Evolutionary conservation across 768 basidiomycete species (phyloP), one percentile per base, ranked within the genome.

Genomic region (Pleurotus tuber-regium): DNA sequence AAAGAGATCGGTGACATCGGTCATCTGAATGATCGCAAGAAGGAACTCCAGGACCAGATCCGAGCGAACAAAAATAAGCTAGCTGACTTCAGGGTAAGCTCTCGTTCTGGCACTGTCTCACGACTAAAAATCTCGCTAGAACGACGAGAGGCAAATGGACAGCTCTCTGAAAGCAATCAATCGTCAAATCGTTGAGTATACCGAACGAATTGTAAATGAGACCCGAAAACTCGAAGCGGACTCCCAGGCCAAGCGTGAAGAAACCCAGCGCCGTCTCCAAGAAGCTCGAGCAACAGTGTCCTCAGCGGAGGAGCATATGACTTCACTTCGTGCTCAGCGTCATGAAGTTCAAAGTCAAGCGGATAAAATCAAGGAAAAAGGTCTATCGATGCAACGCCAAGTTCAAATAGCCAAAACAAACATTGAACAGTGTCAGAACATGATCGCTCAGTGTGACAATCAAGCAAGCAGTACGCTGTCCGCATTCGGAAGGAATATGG

Each of bases 401-500:
- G 55, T 59, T 40, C 54, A 62, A 0, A 58, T 65, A 3, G 58
- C 76, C n/a, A 60, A 73, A 55, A 63, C 63, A 0, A 65, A 72
- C 24, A 78, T 89, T 49, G 56, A 61, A 11, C 68, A 77, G 12
- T 73, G 70, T 43, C 70, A 83, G 29, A 66, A 66, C 8, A 77
- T 80, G 70, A 80, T 88, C 47, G 59, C 60, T 36, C 68, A 70
- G 19, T 78, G 78, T 36, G 70, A 65, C 38, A 73, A 77, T 41
- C 71, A 76, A 31, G 80, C 83, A 58, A 73, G 76, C 54, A 83
- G 88, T 59, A 74, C 70, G 35, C 73, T 85, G 12, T 72, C 80
- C 8, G 75, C 82, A 2, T 91, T 83, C 56, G 89, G 89, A 2
- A 65, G 61, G 26, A 73, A 83, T 40, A 83, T 90, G 62, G 78